phyloP scores from a whole-genome alignment of 2,329 filamentous ascomycete genomes.

The Botrytis fabae region DNA sequence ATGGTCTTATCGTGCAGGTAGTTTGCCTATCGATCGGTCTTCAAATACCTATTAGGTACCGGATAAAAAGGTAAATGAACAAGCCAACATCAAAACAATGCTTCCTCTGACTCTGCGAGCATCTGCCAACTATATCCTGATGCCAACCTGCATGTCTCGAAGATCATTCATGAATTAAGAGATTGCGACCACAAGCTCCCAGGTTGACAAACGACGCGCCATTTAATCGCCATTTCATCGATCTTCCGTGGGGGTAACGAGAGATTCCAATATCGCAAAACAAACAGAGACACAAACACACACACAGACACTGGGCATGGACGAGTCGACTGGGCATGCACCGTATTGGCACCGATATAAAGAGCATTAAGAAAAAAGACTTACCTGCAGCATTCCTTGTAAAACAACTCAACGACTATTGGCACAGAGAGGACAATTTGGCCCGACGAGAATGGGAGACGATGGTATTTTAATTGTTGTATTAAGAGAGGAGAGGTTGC shows the following conservation, averaged over 20 bases:
- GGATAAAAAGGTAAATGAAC: constrained; percentile 11
- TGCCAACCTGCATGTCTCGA: background rate
- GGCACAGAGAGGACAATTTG: background rate
- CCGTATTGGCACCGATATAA: constrained; percentile 11
- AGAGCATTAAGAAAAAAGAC: constrained; percentile 24
- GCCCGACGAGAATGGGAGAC: background rate
- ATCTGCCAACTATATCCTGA: background rate
- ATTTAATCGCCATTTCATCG: constrained; percentile 14
- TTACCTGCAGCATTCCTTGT: constrained; percentile 42
- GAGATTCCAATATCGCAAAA: background rate
- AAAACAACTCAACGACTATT: background rate
- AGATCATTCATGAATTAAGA: background rate
- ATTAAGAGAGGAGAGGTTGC: background rate
- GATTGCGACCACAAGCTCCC: background rate
- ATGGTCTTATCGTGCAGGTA: constrained; percentile 20
- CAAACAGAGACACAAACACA: background rate
- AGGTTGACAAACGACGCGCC: constrained; percentile 6
- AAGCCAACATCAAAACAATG: background rate
- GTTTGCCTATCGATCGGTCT: constrained; percentile 19
- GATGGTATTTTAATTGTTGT: background rate
- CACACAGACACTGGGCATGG: background rate
- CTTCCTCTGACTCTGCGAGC: background rate
- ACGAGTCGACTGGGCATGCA: constrained; percentile 5
- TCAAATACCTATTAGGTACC: constrained; percentile 17
- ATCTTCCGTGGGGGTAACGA: constrained; percentile 10